These are phyloP conservation scores for Xylariaceae sp. DNA, from an alignment of 2,329 filamentous ascomycete genomes.

Conservation along the genomic window DNA sequence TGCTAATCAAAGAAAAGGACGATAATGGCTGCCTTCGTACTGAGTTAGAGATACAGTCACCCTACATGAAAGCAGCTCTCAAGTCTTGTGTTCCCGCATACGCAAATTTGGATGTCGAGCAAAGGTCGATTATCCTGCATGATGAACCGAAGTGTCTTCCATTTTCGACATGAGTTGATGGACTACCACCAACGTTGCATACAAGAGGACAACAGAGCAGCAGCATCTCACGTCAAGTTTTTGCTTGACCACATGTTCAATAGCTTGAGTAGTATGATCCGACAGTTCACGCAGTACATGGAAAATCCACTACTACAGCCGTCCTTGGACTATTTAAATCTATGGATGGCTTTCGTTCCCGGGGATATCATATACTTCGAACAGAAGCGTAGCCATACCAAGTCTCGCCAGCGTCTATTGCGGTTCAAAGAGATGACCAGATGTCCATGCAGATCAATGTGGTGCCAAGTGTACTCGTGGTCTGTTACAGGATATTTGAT, in stretches of 20 bases:
- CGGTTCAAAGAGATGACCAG: no score
- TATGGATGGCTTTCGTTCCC: neutral
- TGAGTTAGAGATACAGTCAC: no score
- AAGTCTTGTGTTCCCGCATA: neutral
- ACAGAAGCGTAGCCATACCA: no score
- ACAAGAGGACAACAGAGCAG: neutral
- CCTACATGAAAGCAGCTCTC: neutral
- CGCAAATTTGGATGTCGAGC: neutral
- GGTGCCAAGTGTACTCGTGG: no score
- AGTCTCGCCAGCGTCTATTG: no score
- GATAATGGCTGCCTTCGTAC: no score
- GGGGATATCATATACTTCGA: neutral
- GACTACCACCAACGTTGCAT: neutral
- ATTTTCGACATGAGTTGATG: neutral
- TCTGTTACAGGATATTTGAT: no score
- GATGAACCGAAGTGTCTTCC: neutral
- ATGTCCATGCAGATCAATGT: no score
- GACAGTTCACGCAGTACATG: no score
- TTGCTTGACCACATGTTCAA: neutral
- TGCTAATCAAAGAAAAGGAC: no score
- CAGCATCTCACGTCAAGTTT: neutral
- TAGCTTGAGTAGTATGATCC: no score
- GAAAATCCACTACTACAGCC: neutral
- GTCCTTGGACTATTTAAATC: neutral
- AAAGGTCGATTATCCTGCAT: neutral